A percentile compares a stretch with the other conserved stretches of the same genome.
Conservation (phyloP, 106 monocot species). For the Iris macrosiphon region DNA sequence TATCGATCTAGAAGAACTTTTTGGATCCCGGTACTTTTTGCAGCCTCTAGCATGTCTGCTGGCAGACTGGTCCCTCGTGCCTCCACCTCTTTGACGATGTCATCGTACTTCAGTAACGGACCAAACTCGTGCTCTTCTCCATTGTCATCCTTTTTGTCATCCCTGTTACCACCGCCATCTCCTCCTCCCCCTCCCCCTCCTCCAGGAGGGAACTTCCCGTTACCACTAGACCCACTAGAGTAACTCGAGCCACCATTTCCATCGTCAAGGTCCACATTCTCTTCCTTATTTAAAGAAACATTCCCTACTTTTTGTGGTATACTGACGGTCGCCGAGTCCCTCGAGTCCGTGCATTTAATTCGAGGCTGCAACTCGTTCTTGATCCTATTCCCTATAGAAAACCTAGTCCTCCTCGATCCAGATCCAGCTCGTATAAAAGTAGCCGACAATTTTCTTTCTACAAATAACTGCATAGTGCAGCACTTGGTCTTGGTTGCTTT, state of each 20-base stretch:
- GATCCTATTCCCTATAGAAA: background rate
- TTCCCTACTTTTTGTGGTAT: background rate
- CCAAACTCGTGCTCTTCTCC: constrained; percentile 48
- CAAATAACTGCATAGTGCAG: background rate
- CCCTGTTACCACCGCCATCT: constrained; percentile 16
- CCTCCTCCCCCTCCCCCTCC: constrained; percentile 29
- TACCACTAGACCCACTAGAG: constrained; percentile 10
- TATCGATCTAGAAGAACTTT: constrained; percentile 65
- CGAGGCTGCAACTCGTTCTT: constrained; percentile 16
- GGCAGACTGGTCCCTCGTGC: constrained; percentile 34
- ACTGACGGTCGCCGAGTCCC: background rate
- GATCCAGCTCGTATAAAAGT: background rate
- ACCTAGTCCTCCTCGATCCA: background rate
- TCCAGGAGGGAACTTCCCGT: constrained; percentile 24
- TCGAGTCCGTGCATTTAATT: background rate
- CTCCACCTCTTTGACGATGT: constrained; percentile 44
- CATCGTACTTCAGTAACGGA: constrained; percentile 42
- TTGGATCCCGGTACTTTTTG: constrained; percentile 52
- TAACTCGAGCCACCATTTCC: constrained; percentile 21
- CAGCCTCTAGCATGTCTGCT: constrained; percentile 59
- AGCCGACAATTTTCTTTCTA: constrained; percentile 5
- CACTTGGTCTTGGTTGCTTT: too few species aligned
- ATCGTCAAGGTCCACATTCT: constrained; percentile 1
- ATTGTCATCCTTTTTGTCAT: constrained; percentile 6
- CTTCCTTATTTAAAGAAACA: constrained; percentile 11